Evolutionary conservation across 371 early-diverging fungal genomes (phyloP).

Genomic region (Apophysomyces trapeziformis): DNA sequence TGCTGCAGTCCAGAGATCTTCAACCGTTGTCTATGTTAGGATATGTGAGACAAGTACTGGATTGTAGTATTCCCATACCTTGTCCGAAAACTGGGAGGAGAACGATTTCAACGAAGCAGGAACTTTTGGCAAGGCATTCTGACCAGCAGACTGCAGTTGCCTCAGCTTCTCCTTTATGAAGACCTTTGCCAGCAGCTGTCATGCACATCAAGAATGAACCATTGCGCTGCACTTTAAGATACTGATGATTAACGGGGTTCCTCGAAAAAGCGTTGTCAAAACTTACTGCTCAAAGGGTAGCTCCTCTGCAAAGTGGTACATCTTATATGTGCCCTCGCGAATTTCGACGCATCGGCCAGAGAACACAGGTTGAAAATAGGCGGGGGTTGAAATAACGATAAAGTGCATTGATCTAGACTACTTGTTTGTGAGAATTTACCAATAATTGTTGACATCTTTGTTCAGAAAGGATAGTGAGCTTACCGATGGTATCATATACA

Average conservation of each 20-base stretch:
- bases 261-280: constrained; percentile 8
- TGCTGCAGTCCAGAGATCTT: not conserved
- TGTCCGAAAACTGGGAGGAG: not conserved
- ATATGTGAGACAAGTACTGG: not conserved
- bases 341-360: too few relatives aligned
- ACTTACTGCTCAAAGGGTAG: constrained; percentile 33
- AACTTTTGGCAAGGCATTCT: constrained; percentile 20
- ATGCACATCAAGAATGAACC: constrained; percentile 24
- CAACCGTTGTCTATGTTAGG: not conserved
- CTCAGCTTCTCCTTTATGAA: constrained; percentile 24
- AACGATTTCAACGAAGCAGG: constrained; percentile 21
- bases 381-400: too few relatives aligned
- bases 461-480: too few relatives aligned
- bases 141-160: constrained; percentile 19
- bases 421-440: too few relatives aligned
- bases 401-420: too few relatives aligned
- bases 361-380: too few relatives aligned
- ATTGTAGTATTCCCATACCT: not conserved
- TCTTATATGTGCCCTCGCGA: constrained; percentile 19
- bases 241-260: constrained; percentile 7
- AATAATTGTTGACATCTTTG: too few relatives aligned
- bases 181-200: constrained; percentile 22
- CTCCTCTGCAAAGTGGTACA: constrained; percentile 19
- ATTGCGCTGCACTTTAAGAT: constrained; percentile 24
- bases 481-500: too few relatives aligned